Conservation (phyloP, 805 yeast genomes). For the Hanseniaspora thailandica region DNA sequence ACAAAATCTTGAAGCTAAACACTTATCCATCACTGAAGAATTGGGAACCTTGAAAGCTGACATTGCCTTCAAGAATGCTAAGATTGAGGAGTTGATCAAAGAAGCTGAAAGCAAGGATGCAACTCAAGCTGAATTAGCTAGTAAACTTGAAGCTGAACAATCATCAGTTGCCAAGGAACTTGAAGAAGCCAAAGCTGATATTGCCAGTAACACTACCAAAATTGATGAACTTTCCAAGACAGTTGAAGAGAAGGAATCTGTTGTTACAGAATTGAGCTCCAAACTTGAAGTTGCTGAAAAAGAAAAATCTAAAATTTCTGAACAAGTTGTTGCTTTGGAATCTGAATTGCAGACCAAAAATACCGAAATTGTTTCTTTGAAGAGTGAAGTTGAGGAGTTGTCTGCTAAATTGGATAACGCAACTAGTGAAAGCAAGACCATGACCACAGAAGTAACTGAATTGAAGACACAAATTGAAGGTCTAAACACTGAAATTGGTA, state of each 20-base stretch:
- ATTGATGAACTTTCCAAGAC: slow-evolving; percentile 9
- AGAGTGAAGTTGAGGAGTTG: not conserved
- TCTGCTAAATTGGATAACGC: not conserved
- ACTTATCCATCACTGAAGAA: not conserved
- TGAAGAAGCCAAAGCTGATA: not conserved
- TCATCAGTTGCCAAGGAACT: too few relatives aligned
- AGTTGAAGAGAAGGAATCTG: not conserved
- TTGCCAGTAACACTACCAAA: slow-evolving; percentile 18
- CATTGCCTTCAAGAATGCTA: slow-evolving; percentile 17
- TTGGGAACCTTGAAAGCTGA: not conserved
- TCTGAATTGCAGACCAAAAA: not conserved
- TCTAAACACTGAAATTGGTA: not conserved
- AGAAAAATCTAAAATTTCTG: not conserved
- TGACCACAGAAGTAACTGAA: not conserved
- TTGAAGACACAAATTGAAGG: not conserved
- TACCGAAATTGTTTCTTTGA: not conserved
- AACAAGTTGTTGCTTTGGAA: not conserved
- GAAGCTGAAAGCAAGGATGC: not conserved
- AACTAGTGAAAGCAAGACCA: not conserved
- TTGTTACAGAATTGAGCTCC: not conserved
- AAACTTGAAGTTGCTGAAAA: not conserved
- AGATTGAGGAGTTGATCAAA: slow-evolving; percentile 12
- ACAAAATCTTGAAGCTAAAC: not conserved
- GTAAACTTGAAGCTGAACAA: too few relatives aligned
- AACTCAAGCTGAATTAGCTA: not conserved